A percentile compares a stretch with the other conserved stretches of the same genome.
phyloP scores from a whole-genome alignment of 2,329 filamentous ascomycete genomes.

The Teratosphaeria pseudoeucalypti region DNA sequence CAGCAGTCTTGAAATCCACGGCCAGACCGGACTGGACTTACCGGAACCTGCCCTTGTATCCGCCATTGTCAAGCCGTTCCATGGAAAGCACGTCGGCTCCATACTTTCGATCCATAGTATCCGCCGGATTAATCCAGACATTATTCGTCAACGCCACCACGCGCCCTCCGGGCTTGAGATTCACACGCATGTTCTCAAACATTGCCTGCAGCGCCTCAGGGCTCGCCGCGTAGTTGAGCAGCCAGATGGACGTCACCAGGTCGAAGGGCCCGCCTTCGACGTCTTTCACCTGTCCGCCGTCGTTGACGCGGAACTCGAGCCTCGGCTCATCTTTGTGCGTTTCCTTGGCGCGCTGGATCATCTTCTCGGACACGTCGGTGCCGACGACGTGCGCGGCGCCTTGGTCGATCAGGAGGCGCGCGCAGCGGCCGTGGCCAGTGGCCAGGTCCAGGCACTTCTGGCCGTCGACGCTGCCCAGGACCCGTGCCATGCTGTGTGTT shows the following conservation, averaged over 20 bases:
- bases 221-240: constrained; percentile 29
- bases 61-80: not conserved
- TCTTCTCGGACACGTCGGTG: not conserved
- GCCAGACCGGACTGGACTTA: not conserved
- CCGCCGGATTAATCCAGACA: not conserved
- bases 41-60: not conserved
- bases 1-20: not conserved
- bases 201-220: constrained; percentile 23
- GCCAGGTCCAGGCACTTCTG: constrained; percentile 9
- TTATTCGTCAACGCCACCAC: constrained; percentile 25
- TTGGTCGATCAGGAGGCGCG: constrained; percentile 3
- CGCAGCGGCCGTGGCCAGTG: constrained; percentile 8
- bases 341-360: not conserved
- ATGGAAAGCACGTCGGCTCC: not conserved
- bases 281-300: constrained; percentile 14
- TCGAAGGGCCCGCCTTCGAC: constrained; percentile 24
- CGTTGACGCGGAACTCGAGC: not conserved
- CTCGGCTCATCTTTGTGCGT: not conserved
- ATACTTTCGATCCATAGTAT: not conserved
- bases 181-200: constrained; percentile 26
- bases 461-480: constrained; percentile 4
- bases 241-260: constrained; percentile 28
- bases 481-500: constrained; percentile 1
- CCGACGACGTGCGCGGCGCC: constrained; percentile 5
- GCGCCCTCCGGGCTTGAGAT: constrained; percentile 26